phyloP scores from a whole-genome alignment of 257 asterid species.

The Lycium barbarum region DNA sequence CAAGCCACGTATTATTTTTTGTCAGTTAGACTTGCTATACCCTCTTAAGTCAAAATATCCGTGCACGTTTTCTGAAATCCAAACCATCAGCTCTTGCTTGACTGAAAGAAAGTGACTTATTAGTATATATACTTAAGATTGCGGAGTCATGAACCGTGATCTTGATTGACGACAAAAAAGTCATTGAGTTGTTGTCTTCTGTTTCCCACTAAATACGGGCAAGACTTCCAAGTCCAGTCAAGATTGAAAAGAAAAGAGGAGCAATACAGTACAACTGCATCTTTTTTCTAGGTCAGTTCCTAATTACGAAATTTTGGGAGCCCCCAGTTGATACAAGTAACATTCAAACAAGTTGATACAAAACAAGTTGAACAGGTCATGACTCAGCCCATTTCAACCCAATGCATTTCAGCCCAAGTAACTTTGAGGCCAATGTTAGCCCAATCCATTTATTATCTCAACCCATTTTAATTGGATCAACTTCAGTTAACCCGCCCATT shows the following conservation, averaged over 20 bases:
- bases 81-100: not conserved
- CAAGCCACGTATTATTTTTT: not conserved
- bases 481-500: too few species aligned
- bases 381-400: too few species aligned
- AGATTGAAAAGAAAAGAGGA: not conserved
- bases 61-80: not conserved
- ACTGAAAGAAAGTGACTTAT: not conserved
- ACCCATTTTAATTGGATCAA: too few species aligned
- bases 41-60: not conserved
- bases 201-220: not conserved
- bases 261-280: not conserved
- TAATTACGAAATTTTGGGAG: not conserved
- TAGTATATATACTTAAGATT: too few species aligned
- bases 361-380: too few species aligned
- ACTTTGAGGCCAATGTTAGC: too few species aligned
- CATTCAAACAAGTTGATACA: too few species aligned
- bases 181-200: not conserved
- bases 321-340: too few species aligned
- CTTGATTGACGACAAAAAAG: not conserved
- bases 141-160: not conserved
- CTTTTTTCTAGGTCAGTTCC: not conserved
- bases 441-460: too few species aligned
- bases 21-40: not conserved
- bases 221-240: constrained; percentile 1
- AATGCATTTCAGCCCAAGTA: too few species aligned